Percentiles rank a stretch among this genome's conserved stretches.
Evolutionary conservation across 306 rosid species (phyloP).

Genomic region (Rosa persica): DNA sequence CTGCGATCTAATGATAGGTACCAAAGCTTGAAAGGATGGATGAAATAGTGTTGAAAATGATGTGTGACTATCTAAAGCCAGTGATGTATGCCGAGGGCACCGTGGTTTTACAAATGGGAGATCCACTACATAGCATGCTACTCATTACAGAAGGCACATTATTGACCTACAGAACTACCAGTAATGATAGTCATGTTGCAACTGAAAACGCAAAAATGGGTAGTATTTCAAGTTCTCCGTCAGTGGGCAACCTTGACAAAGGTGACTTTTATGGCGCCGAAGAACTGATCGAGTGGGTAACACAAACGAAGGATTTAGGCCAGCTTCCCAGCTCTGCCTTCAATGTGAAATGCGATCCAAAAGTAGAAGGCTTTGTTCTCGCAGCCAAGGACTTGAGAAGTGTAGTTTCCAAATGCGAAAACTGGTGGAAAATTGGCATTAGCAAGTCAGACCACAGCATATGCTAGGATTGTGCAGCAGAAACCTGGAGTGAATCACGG

Average conservation of each 20-base stretch:
- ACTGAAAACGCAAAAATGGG: background rate
- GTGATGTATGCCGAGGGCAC: no score
- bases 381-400: slow-evolving; percentile 9
- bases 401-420: background rate
- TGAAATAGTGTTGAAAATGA: background rate
- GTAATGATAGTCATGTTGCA: background rate
- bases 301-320: background rate
- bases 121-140: background rate
- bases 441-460: no score
- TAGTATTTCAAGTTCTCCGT: background rate
- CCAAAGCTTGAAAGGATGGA: background rate
- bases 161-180: background rate
- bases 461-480: no score
- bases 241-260: background rate
- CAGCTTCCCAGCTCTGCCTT: background rate
- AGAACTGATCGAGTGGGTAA: background rate
- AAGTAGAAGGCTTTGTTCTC: background rate
- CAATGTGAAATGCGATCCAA: background rate
- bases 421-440: no score
- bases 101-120: no score
- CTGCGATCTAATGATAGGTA: background rate
- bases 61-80: background rate
- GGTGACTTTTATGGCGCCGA: background rate
- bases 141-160: background rate
- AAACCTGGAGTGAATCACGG: no score